phyloP scores from a whole-genome alignment of 192 early-diverging fungal species.

The Linnemannia schmuckeri region DNA sequence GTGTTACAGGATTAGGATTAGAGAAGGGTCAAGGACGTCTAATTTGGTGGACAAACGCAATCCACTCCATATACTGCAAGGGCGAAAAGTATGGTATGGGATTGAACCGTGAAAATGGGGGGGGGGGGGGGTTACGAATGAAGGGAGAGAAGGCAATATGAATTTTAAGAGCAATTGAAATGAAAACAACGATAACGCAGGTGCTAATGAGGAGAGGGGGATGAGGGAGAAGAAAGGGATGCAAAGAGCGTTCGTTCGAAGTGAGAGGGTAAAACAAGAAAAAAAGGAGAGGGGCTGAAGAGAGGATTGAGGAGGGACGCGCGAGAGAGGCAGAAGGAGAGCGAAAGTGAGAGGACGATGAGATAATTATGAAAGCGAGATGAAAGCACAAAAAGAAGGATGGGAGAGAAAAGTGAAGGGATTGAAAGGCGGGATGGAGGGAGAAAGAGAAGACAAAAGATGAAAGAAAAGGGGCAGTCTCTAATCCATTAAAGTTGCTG shows the following conservation, averaged over 20 bases:
- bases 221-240: not conserved
- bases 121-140: not conserved
- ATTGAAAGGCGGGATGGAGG: not conserved
- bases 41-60: not conserved
- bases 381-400: not conserved
- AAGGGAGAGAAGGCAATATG: not conserved
- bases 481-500: not conserved
- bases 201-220: not conserved
- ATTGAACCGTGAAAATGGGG: not conserved
- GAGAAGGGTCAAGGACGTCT: not conserved
- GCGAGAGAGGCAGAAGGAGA: not conserved
- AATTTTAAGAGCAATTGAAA: not conserved
- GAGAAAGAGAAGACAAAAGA: not conserved
- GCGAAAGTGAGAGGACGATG: not conserved
- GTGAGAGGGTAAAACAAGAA: too few relatives aligned
- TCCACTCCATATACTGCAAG: not conserved
- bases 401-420: not conserved
- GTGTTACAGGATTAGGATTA: not conserved
- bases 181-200: conserved; percentile 7
- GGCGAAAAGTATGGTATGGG: not conserved
- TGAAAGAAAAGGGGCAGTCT: not conserved
- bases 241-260: not conserved
- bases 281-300: not conserved
- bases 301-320: not conserved
- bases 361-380: conserved; percentile 1